A percentile compares a stretch with the other conserved stretches of the same genome.
Evolutionary conservation across 2,329 filamentous ascomycete species (phyloP).

Genomic region (Amphichorda felina): DNA sequence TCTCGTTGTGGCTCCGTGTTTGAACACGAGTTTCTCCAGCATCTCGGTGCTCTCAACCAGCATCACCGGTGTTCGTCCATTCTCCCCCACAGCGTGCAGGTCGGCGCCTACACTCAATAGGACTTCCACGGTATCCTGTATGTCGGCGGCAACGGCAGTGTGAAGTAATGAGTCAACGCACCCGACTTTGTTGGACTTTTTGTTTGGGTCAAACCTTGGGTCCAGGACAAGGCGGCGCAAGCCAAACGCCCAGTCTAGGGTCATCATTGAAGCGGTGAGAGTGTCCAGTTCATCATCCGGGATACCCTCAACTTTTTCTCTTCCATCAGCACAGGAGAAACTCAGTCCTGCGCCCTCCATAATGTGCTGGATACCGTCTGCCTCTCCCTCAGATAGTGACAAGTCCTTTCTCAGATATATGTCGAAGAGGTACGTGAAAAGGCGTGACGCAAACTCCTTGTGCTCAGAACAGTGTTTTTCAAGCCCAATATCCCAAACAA

Average conservation of each 20-base stretch:
- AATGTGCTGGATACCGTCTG: too few relatives aligned
- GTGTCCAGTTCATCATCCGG: neutral
- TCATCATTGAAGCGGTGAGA: neutral
- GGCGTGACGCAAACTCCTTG: conserved; percentile 4
- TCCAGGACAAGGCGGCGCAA: conserved; percentile 15
- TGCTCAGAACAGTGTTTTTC: conserved; percentile 5
- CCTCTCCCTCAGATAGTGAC: neutral
- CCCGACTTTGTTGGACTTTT: conserved; percentile 6
- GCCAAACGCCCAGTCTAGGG: conserved; percentile 1
- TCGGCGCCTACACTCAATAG: conserved; percentile 15
- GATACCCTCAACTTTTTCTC: neutral
- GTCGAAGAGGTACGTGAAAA: conserved; percentile 13
- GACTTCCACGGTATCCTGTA: conserved; percentile 13
- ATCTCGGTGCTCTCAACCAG: conserved; percentile 13
- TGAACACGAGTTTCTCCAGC: conserved; percentile 13
- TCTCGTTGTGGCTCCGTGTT: conserved; percentile 14
- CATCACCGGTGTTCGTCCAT: conserved; percentile 22
- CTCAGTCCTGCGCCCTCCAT: too few relatives aligned
- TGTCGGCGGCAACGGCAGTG: conserved; percentile 13
- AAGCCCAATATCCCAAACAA: conserved; percentile 8
- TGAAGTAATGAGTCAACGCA: conserved; percentile 16
- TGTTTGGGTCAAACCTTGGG: conserved; percentile 17
- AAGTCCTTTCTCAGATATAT: conserved; percentile 6
- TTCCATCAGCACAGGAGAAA: too few relatives aligned
- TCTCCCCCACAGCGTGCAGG: conserved; percentile 12